phyloP scores from a whole-genome alignment of 441 rosid species.

The Erodium moschatum region DNA sequence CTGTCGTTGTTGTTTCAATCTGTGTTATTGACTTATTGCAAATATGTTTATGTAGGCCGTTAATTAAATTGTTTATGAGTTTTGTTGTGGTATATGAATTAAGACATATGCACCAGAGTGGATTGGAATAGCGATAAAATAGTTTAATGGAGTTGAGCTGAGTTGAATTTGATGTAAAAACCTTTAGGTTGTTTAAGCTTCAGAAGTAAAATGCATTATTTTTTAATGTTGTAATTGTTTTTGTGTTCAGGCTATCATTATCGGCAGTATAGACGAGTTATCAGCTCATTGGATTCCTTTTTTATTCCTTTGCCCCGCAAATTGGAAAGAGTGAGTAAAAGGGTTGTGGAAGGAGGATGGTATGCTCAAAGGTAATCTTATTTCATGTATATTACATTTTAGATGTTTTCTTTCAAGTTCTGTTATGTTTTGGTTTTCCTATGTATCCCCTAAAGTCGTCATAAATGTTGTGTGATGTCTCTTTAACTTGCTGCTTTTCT shows the following conservation, averaged over 20 bases:
- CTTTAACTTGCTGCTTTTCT: not conserved
- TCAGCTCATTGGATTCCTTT: conserved; percentile 19
- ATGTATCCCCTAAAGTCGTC: too few species aligned
- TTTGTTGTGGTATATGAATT: not conserved
- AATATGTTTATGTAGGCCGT: not conserved
- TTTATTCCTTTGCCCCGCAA: conserved; percentile 20
- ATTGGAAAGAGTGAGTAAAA: conserved; percentile 14
- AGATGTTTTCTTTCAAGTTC: not conserved
- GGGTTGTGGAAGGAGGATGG: conserved; percentile 21
- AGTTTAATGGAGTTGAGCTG: not conserved
- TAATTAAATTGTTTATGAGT: not conserved
- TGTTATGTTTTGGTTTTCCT: too few species aligned
- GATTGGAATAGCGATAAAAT: not conserved
- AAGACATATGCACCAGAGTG: not conserved
- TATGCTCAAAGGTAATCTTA: conserved; percentile 34
- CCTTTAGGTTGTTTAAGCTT: not conserved
- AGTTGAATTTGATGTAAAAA: not conserved
- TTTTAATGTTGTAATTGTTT: conserved; percentile 2
- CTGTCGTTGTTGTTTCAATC: not conserved
- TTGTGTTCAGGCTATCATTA: conserved; percentile 28
- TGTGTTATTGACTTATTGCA: not conserved
- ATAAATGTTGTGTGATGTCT: not conserved
- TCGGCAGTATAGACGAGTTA: conserved; percentile 17
- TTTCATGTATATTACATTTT: not conserved
- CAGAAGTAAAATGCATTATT: not conserved